These are phyloP conservation scores for Verticillium tricorpus DNA, from an alignment of 2,329 filamentous ascomycete genomes.

Conservation along the genomic window DNA sequence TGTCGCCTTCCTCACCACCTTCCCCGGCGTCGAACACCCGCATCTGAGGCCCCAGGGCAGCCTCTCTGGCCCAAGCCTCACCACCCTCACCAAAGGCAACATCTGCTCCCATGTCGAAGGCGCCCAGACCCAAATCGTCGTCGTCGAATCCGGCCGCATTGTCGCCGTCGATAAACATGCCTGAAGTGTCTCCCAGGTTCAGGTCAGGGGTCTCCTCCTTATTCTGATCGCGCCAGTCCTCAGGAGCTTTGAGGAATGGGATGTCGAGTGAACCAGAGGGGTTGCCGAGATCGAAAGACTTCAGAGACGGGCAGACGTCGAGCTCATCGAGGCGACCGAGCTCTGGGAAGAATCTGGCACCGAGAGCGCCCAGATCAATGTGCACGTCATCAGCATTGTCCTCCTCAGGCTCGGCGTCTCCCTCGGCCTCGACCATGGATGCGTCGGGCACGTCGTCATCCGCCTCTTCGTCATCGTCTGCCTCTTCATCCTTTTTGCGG, in stretches of 20 bases:
- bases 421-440: slow-evolving; percentile 10
- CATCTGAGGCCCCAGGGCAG: slow-evolving; percentile 80
- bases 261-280: slow-evolving; percentile 81
- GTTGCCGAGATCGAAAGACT: slow-evolving; percentile 87
- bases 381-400: slow-evolving; percentile 49
- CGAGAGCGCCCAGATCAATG: slow-evolving; percentile 73
- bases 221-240: slow-evolving; percentile 75
- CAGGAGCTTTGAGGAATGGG: slow-evolving; percentile 83
- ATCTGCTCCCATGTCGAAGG: slow-evolving; percentile 65
- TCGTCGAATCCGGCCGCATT: slow-evolving; percentile 79
- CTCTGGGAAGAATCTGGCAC: slow-evolving; percentile 80
- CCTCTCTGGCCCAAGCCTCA: slow-evolving; percentile 90
- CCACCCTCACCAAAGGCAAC: slow-evolving; percentile 92
- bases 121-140: slow-evolving; percentile 56
- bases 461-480: slow-evolving; percentile 30
- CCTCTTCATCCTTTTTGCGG: slow-evolving; percentile 30
- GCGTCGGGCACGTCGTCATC: slow-evolving; percentile 31
- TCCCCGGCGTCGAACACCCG: slow-evolving; percentile 65
- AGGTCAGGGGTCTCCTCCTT: slow-evolving; percentile 44
- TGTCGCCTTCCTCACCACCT: slow-evolving; percentile 49
- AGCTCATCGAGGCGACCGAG: slow-evolving; percentile 72
- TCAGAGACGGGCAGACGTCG: slow-evolving; percentile 91
- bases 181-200: slow-evolving; percentile 62
- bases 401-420: slow-evolving; percentile 27
- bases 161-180: slow-evolving; percentile 81